Evolutionary conservation across 257 asterid genomes (phyloP).

Genomic region (Pogostemon cablin): DNA sequence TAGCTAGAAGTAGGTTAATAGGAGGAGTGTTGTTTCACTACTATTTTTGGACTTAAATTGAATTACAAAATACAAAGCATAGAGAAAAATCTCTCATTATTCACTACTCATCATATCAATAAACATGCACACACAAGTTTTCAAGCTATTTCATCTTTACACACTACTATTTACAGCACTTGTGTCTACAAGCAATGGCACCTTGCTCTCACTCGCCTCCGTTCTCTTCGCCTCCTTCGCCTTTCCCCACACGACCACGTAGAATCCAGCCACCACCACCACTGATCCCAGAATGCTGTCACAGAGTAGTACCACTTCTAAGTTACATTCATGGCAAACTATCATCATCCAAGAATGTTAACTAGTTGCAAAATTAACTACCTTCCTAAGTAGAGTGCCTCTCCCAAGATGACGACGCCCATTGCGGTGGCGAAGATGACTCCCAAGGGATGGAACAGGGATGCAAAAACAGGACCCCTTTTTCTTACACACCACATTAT

Average conservation of each 20-base stretch:
- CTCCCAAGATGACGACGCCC: conserved; percentile 61
- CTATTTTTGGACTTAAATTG: no score
- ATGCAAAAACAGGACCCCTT: conserved; percentile 67
- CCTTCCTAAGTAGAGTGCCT: conserved; percentile 71
- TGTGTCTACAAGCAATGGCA: conserved; percentile 45
- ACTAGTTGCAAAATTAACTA: conserved; percentile 4
- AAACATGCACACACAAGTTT: no score
- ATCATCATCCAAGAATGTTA: neutral
- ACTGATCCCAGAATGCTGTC: conserved; percentile 64
- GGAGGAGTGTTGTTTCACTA: no score
- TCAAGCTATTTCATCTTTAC: neutral
- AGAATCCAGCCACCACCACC: conserved; percentile 56
- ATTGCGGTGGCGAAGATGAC: conserved; percentile 46
- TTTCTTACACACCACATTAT: conserved; percentile 62
- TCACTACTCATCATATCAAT: no score
- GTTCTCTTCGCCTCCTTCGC: conserved; percentile 46
- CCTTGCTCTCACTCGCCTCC: conserved; percentile 39
- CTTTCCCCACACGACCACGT: conserved; percentile 69
- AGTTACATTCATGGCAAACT: neutral
- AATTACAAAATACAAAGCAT: no score
- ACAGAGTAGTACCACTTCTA: neutral
- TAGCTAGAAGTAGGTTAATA: no score
- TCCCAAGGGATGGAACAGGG: conserved; percentile 69
- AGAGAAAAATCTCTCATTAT: no score
- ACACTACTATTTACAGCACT: conserved; percentile 8